Evolutionary conservation across 1,139 yeast genomes (phyloP).

Genomic region (Diutina sp.): DNA sequence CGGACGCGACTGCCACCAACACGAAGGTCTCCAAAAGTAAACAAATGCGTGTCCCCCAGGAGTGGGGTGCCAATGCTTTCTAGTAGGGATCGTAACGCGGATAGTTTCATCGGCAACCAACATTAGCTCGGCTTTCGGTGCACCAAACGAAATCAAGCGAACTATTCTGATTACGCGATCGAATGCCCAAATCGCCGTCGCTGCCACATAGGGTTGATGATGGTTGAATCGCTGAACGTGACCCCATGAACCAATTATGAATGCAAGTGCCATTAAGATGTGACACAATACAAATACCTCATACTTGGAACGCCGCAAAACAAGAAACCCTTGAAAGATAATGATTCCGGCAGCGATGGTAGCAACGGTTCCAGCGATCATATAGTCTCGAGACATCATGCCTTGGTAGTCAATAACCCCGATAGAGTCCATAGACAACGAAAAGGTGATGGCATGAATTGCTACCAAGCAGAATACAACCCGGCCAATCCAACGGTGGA

Average conservation of each 20-base stretch:
- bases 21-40: slow-evolving; percentile 27
- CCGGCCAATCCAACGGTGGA: slow-evolving; percentile 1
- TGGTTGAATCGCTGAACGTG: slow-evolving; percentile 25
- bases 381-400: not conserved
- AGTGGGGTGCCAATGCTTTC: slow-evolving; percentile 20
- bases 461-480: not conserved
- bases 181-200: not conserved
- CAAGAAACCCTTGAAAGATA: slow-evolving; percentile 11
- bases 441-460: not conserved
- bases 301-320: slow-evolving; percentile 44
- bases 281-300: slow-evolving; percentile 54
- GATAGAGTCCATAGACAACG: not conserved
- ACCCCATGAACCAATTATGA: slow-evolving; percentile 45
- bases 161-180: not conserved
- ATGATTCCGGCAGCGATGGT: not conserved
- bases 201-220: not conserved
- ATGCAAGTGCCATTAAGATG: slow-evolving; percentile 41
- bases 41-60: slow-evolving; percentile 44
- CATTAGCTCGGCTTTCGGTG: not conserved
- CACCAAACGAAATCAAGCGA: not conserved
- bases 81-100: not conserved
- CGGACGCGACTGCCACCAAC: slow-evolving; percentile 50
- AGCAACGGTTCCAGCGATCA: not conserved
- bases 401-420: not conserved
- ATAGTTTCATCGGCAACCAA: slow-evolving; percentile 1